A percentile compares a stretch with the other conserved stretches of the same genome.
phyloP scores from a whole-genome alignment of 129 eudicot genomes.

The Tanacetum coccineum region DNA sequence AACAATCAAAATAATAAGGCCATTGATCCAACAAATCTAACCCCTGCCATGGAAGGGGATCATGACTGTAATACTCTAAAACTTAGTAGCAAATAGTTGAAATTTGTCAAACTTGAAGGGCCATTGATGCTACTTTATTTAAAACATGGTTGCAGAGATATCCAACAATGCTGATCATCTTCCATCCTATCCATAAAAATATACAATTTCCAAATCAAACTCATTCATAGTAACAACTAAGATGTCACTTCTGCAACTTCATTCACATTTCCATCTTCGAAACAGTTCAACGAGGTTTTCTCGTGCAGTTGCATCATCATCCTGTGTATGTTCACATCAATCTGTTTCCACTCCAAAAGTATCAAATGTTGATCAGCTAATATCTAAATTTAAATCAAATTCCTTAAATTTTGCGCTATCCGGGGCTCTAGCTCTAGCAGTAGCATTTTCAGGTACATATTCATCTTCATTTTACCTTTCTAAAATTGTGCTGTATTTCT shows the following conservation, averaged over 20 bases:
- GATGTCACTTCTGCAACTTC: conserved; percentile 35
- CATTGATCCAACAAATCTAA: neutral
- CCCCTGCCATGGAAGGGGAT: neutral
- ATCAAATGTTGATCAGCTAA: conserved; percentile 32
- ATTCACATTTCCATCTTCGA: conserved; percentile 27
- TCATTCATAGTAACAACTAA: conserved; percentile 20
- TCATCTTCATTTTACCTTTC: conserved; percentile 12
- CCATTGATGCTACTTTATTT: neutral
- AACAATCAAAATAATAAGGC: neutral
- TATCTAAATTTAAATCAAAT: conserved; percentile 44
- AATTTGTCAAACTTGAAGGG: conserved; percentile 10
- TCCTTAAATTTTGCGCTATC: conserved; percentile 57
- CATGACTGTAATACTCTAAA: neutral
- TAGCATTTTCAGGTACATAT: conserved; percentile 55
- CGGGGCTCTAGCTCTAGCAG: conserved; percentile 59
- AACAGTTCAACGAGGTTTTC: conserved; percentile 5
- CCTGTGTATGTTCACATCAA: conserved; percentile 28
- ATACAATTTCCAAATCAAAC: neutral
- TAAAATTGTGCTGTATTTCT: neutral
- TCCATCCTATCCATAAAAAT: conserved; percentile 31
- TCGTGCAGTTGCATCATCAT: conserved; percentile 21
- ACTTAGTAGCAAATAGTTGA: neutral
- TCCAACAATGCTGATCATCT: conserved; percentile 4
- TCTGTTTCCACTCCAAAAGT: conserved; percentile 20
- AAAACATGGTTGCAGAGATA: conserved; percentile 23